A percentile compares a stretch with the other conserved stretches of the same genome.
Conservation (phyloP, 345 rosid genomes). For the Aquilaria yunnanensis region DNA sequence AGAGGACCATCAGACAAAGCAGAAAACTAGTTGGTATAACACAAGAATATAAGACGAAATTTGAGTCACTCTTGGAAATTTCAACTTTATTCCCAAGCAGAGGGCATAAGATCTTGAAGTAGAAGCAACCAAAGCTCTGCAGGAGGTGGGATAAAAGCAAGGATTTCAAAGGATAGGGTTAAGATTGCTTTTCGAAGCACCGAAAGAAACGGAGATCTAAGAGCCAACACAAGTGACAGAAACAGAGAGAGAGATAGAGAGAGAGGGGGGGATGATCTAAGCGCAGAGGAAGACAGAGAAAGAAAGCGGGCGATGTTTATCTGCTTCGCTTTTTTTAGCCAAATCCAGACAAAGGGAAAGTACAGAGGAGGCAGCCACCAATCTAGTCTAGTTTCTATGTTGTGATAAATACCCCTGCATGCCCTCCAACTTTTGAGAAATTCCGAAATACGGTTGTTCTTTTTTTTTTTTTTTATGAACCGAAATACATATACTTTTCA, state of each 20-base stretch:
- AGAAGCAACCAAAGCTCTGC: conserved; percentile 39
- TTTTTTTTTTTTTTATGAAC: too few species aligned
- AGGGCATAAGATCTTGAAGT: conserved; percentile 65
- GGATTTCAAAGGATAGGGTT: conserved; percentile 6
- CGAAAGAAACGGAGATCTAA: conserved; percentile 38
- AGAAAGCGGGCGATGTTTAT: conserved; percentile 21
- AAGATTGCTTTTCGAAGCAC: conserved; percentile 24
- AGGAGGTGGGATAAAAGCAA: not conserved
- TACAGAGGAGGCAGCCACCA: conserved; percentile 9
- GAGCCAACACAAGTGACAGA: too few species aligned
- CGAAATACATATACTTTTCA: too few species aligned
- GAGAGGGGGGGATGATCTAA: not conserved
- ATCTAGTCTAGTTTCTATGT: not conserved
- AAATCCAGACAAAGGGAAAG: conserved; percentile 17
- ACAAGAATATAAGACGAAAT: conserved; percentile 24
- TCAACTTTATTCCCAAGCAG: conserved; percentile 66
- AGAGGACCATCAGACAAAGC: conserved; percentile 19
- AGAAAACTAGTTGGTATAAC: conserved; percentile 11
- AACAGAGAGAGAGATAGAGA: conserved; percentile 4
- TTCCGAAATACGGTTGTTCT: too few species aligned
- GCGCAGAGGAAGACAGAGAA: not conserved
- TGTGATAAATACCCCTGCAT: too few species aligned
- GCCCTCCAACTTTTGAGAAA: too few species aligned
- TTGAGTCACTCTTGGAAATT: conserved; percentile 32
- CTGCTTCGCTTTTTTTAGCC: conserved; percentile 11